phyloP scores from a whole-genome alignment of 75 land plant species.

The Sequoiadendron giganteum region DNA sequence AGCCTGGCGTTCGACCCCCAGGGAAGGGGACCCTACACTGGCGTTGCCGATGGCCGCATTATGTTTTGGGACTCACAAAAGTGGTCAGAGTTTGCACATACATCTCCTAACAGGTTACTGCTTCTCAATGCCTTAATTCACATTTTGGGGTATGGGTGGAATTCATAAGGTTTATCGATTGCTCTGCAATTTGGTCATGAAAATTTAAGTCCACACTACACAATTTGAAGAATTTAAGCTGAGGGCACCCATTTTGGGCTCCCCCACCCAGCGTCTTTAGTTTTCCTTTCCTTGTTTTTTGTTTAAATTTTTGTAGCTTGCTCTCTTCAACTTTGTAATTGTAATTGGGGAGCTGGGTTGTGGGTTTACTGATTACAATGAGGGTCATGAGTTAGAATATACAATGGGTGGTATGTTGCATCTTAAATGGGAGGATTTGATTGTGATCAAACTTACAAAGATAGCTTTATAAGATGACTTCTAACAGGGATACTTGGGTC shows the following conservation, averaged over 20 bases:
- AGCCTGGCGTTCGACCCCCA: slow-evolving; percentile 76
- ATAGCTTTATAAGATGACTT: too few species aligned
- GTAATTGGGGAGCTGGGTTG: too few species aligned
- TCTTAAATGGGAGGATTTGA: background rate
- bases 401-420: background rate
- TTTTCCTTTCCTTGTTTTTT: too few species aligned
- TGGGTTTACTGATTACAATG: too few species aligned
- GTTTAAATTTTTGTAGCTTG: too few species aligned
- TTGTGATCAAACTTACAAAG: background rate
- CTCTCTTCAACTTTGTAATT: too few species aligned
- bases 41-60: slow-evolving; percentile 89
- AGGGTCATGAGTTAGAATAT: too few species aligned
- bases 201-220: too few species aligned
- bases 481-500: background rate
- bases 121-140: background rate
- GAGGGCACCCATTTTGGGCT: too few species aligned
- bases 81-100: slow-evolving; percentile 77
- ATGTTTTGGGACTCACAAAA: slow-evolving; percentile 66
- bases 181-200: background rate
- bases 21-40: slow-evolving; percentile 90
- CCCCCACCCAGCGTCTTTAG: too few species aligned
- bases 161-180: background rate
- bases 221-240: too few species aligned
- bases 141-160: background rate
- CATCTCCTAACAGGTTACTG: slow-evolving; percentile 67